Percentiles rank a stretch among this genome's conserved stretches.
These are phyloP conservation scores for Monilinia aucupariae DNA, from an alignment of 2,329 filamentous ascomycete species.

Conservation along the genomic window DNA sequence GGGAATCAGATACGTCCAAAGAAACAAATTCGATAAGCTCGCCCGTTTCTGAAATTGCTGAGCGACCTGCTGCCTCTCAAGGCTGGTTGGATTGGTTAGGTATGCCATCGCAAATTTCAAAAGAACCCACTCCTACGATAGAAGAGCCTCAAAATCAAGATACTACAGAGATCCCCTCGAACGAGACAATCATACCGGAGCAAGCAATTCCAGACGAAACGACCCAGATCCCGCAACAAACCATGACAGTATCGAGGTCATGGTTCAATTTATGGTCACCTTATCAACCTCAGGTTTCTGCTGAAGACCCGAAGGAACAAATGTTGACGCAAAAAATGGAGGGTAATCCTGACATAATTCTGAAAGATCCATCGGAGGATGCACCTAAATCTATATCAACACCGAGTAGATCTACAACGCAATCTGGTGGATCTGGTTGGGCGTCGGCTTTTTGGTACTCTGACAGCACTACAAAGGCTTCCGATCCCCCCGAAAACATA, in stretches of 20 bases:
- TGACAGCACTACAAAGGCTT: conserved; percentile 31
- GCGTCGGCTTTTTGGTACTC: conserved; percentile 64
- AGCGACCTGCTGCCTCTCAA: conserved; percentile 36
- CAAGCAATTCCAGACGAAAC: conserved; percentile 13
- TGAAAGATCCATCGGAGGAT: conserved; percentile 19
- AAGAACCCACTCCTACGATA: conserved; percentile 12
- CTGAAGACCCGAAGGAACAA: conserved; percentile 24
- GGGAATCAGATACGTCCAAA: not conserved
- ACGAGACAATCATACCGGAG: not conserved
- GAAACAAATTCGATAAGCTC: conserved; percentile 11
- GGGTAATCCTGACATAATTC: conserved; percentile 22
- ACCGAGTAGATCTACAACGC: conserved; percentile 15
- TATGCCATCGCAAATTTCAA: conserved; percentile 28
- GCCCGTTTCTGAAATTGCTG: conserved; percentile 7
- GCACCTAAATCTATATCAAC: conserved; percentile 7
- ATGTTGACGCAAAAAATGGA: not conserved
- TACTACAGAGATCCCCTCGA: conserved; percentile 1
- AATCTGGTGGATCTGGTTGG: conserved; percentile 58
- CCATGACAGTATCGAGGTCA: conserved; percentile 21
- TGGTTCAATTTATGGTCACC: conserved; percentile 34
- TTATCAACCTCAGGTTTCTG: conserved; percentile 24
- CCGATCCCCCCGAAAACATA: conserved; percentile 7
- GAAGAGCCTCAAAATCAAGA: conserved; percentile 11
- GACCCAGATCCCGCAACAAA: conserved; percentile 7
- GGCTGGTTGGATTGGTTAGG: conserved; percentile 53